A percentile compares a stretch with the other conserved stretches of the same genome.
phyloP scores from a whole-genome alignment of 768 basidiomycete species.

The Hygrocybe coccinea region DNA sequence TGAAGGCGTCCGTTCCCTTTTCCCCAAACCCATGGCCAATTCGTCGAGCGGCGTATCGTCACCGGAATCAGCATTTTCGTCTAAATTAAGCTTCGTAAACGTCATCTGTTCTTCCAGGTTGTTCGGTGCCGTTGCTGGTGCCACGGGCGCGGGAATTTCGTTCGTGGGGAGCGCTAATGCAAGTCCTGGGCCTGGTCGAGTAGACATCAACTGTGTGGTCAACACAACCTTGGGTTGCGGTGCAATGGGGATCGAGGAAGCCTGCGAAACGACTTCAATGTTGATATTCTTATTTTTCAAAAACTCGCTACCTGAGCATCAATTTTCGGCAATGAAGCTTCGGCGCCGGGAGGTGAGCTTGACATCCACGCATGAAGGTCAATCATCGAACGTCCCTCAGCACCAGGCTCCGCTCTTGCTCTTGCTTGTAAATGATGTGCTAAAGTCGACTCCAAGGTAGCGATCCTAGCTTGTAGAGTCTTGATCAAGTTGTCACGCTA shows the following conservation, averaged over 20 bases:
- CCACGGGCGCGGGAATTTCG: not conserved
- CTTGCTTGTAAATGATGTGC: slow-evolving; percentile 42
- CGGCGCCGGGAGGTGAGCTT: slow-evolving; percentile 1
- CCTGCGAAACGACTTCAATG: not conserved
- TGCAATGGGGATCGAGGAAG: not conserved
- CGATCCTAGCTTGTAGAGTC: slow-evolving; percentile 41
- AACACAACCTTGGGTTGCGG: not conserved
- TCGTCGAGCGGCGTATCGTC: slow-evolving; percentile 10
- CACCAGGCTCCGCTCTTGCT: slow-evolving; percentile 18
- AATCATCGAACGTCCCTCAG: slow-evolving; percentile 34
- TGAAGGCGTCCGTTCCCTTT: slow-evolving; percentile 3
- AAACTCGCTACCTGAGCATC: not conserved
- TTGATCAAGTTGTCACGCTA: slow-evolving; percentile 48
- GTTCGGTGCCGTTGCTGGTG: not conserved
- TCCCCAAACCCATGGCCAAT: slow-evolving; percentile 1
- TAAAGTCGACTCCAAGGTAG: slow-evolving; percentile 42
- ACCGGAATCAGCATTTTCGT: slow-evolving; percentile 3
- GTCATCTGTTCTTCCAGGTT: not conserved
- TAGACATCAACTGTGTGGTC: not conserved
- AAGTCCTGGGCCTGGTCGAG: not conserved
- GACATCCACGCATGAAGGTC: slow-evolving; percentile 36
- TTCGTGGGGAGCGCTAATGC: not conserved
- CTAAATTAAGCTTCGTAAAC: not conserved
- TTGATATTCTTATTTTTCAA: not conserved
- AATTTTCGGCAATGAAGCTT: not conserved